Conservation (phyloP, 768 basidiomycete species). For the Boletus coccyginus region DNA sequence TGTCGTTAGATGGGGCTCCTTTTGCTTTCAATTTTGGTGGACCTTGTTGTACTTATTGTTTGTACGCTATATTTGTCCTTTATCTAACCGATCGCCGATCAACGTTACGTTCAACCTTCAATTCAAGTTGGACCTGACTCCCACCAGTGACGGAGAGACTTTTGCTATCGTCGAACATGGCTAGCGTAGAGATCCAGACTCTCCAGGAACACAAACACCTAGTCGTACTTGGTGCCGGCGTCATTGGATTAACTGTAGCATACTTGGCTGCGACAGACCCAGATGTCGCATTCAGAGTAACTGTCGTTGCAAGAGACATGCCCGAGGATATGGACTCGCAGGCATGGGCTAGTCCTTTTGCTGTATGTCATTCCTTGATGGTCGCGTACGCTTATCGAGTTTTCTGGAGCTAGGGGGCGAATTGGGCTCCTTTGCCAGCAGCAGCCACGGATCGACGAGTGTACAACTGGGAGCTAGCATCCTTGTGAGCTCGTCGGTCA, state of each 20-base stretch:
- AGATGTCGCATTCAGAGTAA: constrained; percentile 18
- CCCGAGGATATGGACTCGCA: constrained; percentile 38
- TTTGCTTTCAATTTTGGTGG: too few relatives aligned
- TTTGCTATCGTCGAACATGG: constrained; percentile 10
- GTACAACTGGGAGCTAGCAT: constrained; percentile 37
- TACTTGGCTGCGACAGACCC: constrained; percentile 29
- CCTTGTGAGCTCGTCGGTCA: constrained; percentile 36
- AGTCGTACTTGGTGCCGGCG: constrained; percentile 38
- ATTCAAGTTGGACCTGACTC: too few relatives aligned
- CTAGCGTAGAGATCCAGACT: background rate
- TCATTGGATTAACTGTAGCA: constrained; percentile 39
- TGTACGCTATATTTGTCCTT: background rate
- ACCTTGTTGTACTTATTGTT: background rate
- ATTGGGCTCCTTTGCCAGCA: constrained; percentile 45
- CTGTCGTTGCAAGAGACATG: constrained; percentile 38
- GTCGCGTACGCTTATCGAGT: background rate
- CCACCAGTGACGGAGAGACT: too few relatives aligned
- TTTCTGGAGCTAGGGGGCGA: constrained; percentile 37
- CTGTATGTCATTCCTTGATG: constrained; percentile 31
- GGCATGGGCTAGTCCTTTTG: constrained; percentile 50
- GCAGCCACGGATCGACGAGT: constrained; percentile 34
- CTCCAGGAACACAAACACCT: constrained; percentile 9
- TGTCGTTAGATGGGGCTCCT: background rate
- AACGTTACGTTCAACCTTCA: too few relatives aligned
- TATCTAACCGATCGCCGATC: constrained; percentile 1